Evolutionary conservation across 495 filamentous ascomycete species (phyloP).

Genomic region (Penicillium manginii): DNA sequence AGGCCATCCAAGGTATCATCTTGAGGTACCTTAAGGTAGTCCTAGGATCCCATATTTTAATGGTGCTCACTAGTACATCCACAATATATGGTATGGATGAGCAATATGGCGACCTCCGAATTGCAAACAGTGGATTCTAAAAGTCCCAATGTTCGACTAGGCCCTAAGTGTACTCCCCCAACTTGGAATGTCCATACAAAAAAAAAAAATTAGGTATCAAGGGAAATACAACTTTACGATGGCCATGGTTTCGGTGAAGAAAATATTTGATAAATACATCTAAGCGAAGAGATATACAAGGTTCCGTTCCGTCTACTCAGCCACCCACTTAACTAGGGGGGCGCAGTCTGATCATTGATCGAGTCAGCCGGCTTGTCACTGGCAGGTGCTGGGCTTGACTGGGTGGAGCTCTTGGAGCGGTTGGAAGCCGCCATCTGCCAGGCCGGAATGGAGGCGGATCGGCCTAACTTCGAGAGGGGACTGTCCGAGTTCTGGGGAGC

Average conservation of each 20-base stretch:
- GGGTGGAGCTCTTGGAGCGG: conserved; percentile 52
- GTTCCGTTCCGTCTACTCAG: conserved; percentile 5
- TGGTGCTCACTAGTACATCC: no score
- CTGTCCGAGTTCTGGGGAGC: conserved; percentile 35
- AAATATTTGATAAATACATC: conserved; percentile 29
- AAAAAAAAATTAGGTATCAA: no score
- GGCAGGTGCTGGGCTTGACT: conserved; percentile 29
- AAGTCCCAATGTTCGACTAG: no score
- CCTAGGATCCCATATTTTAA: no score
- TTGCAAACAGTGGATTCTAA: no score
- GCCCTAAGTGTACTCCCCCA: no score
- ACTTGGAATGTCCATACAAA: no score
- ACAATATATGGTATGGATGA: no score
- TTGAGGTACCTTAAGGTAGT: no score
- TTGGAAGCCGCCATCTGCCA: conserved; percentile 85
- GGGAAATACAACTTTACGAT: neutral
- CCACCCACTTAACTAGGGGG: conserved; percentile 29
- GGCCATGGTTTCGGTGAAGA: neutral
- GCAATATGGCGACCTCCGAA: no score
- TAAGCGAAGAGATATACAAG: conserved; percentile 32
- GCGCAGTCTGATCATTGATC: conserved; percentile 35
- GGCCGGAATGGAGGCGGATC: conserved; percentile 76
- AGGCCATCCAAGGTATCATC: no score
- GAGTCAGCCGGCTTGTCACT: conserved; percentile 24
- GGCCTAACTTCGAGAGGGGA: conserved; percentile 48